Conservation (phyloP, 352 stramenopile species). For the Pythium coloratum region DNA sequence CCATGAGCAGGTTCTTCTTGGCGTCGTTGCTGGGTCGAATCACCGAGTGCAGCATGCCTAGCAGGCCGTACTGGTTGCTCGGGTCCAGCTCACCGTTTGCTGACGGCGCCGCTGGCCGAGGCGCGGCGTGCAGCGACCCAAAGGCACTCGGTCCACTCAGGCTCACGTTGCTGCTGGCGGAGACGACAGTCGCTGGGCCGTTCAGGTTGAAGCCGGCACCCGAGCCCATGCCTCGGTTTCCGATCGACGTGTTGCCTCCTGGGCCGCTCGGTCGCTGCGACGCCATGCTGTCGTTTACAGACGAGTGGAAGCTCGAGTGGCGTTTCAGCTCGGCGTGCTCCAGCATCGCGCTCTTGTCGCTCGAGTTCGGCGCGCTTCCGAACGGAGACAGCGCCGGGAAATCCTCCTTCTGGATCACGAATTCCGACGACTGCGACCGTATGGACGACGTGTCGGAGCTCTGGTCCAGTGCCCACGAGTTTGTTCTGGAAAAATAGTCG, state of each 20-base stretch:
- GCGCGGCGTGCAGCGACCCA: conserved; percentile 47
- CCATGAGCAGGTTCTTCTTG: conserved; percentile 78
- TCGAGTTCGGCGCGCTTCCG: conserved; percentile 30
- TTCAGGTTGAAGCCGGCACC: conserved; percentile 4
- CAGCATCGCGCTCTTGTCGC: conserved; percentile 54
- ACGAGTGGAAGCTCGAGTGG: conserved; percentile 72
- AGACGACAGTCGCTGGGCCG: neutral
- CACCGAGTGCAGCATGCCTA: conserved; percentile 82
- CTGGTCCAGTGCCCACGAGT: conserved; percentile 55
- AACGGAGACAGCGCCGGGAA: conserved; percentile 84
- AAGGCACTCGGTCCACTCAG: conserved; percentile 56
- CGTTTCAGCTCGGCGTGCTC: conserved; percentile 54
- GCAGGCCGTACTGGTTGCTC: conserved; percentile 74
- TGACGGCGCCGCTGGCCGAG: conserved; percentile 20
- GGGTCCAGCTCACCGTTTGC: conserved; percentile 56
- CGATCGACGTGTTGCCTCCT: conserved; percentile 59
- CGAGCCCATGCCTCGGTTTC: conserved; percentile 35
- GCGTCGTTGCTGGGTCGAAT: conserved; percentile 66
- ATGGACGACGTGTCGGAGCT: conserved; percentile 34
- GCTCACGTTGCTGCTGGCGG: conserved; percentile 40
- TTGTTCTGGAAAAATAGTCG: conserved; percentile 37
- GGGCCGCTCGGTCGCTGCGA: conserved; percentile 41
- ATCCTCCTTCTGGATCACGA: conserved; percentile 88
- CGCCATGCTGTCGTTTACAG: conserved; percentile 60
- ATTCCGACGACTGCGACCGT: conserved; percentile 64